Conservation (phyloP, 257 asterid species). For the Echites panduratus region DNA sequence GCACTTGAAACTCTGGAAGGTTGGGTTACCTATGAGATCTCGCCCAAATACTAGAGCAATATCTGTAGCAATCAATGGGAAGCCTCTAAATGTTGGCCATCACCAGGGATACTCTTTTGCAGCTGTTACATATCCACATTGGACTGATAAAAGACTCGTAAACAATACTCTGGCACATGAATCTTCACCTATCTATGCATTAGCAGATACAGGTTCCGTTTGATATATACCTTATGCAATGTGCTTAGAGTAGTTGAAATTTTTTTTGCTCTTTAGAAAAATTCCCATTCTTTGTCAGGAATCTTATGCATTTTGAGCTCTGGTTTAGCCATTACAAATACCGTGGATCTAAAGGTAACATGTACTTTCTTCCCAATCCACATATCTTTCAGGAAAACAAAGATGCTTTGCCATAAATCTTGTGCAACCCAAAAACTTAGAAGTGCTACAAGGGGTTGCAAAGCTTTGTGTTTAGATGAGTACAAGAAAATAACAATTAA, state of each 20-base stretch:
- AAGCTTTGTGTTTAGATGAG: background rate
- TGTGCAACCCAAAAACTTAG: background rate
- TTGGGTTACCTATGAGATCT: conserved; percentile 41
- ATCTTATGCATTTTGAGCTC: conserved; percentile 46
- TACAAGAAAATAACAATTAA: background rate
- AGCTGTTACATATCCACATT: conserved; percentile 38
- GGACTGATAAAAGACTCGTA: conserved; percentile 17
- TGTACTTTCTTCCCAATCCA: background rate
- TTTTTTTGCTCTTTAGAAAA: background rate
- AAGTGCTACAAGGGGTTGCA: background rate
- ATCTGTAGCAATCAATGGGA: conserved; percentile 35
- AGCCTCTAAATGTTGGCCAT: conserved; percentile 34
- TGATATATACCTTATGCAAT: conserved; percentile 8
- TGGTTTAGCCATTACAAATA: conserved; percentile 36
- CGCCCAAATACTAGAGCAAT: conserved; percentile 35
- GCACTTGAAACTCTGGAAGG: conserved; percentile 56
- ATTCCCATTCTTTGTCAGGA: conserved; percentile 34
- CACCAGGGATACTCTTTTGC: conserved; percentile 45
- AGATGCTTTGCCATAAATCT: background rate
- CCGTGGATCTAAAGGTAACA: conserved; percentile 59
- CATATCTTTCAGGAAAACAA: background rate
- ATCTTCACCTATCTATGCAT: conserved; percentile 47
- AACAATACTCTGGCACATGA: conserved; percentile 29
- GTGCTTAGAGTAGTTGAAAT: background rate
- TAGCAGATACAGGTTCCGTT: conserved; percentile 50